Evolutionary conservation across 208 protist species (phyloP).

Genomic region (Leishmania mexicana): DNA sequence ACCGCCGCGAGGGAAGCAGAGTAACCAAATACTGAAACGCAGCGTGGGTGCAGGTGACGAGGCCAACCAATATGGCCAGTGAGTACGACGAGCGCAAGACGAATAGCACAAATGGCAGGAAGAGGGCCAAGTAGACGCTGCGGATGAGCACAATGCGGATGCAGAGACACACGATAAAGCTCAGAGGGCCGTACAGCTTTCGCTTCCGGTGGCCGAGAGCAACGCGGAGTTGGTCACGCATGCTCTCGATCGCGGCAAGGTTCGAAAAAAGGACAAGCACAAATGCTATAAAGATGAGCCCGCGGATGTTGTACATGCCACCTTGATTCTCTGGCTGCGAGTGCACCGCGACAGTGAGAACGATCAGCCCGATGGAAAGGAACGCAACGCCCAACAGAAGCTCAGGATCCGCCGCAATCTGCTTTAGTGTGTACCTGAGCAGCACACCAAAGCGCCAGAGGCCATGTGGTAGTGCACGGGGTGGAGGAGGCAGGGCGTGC

Average conservation of each 20-base stretch:
- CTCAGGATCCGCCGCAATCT: constrained; percentile 31
- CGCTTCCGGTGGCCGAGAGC: constrained; percentile 53
- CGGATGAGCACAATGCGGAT: constrained; percentile 38
- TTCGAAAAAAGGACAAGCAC: constrained; percentile 58
- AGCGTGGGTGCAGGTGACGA: constrained; percentile 50
- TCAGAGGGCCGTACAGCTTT: constrained; percentile 46
- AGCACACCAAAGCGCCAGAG: constrained; percentile 46
- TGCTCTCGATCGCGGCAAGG: constrained; percentile 31
- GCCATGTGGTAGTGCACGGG: constrained; percentile 13
- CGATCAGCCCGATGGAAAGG: constrained; percentile 37
- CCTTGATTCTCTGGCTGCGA: constrained; percentile 46
- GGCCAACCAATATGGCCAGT: constrained; percentile 42
- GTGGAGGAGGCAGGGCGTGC: neutral
- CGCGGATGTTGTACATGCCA: constrained; percentile 74
- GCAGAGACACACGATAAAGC: constrained; percentile 44
- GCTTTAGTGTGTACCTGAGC: constrained; percentile 40
- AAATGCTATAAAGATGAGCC: constrained; percentile 64
- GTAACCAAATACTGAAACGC: constrained; percentile 44
- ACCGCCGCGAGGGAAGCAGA: constrained; percentile 33
- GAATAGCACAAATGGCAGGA: constrained; percentile 50
- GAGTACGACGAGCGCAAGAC: constrained; percentile 40
- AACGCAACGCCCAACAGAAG: constrained; percentile 17
- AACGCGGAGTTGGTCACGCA: constrained; percentile 39
- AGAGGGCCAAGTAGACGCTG: constrained; percentile 38
- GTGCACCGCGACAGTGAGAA: constrained; percentile 39